These are phyloP conservation scores for Phaffia rhodozyma DNA, from an alignment of 1,284 basidiomycete species.

Conservation along the genomic window DNA sequence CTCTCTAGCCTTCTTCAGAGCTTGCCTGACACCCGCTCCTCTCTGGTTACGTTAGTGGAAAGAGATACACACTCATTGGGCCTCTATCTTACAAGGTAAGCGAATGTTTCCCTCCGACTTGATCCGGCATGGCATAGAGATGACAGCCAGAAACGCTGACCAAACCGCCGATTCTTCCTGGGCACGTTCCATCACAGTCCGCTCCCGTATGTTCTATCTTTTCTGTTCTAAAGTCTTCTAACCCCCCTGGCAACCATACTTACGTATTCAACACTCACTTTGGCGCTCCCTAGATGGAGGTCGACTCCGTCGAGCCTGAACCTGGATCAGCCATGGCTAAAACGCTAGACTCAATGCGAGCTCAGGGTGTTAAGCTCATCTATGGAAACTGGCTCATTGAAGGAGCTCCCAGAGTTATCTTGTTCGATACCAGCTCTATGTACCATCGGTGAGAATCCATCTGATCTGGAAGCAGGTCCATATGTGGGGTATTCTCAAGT, in stretches of 20 bases:
- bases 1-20: not conserved
- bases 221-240: not conserved
- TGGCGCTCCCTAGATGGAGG: constrained; percentile 65
- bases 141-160: not conserved
- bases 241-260: not conserved
- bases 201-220: constrained; percentile 9
- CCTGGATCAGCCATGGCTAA: constrained; percentile 48
- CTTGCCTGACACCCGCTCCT: not conserved
- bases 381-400: constrained; percentile 98
- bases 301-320: constrained; percentile 76
- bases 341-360: constrained; percentile 63
- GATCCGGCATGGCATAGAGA: too few relatives aligned
- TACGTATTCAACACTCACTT: not conserved
- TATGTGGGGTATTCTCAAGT: not conserved
- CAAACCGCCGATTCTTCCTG: not conserved
- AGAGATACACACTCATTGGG: constrained; percentile 85
- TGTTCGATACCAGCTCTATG: constrained; percentile 88
- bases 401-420: constrained; percentile 80
- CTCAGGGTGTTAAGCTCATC: constrained; percentile 80
- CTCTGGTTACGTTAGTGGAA: constrained; percentile 38
- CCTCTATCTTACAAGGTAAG: constrained; percentile 75
- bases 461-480: not conserved
- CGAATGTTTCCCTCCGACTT: not conserved
- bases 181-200: not conserved
- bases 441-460: constrained; percentile 44